Evolutionary conservation across 495 filamentous ascomycete genomes (phyloP), one percentile per base, ranked within the genome.

Genomic region (Massariosphaeria phaeospora): DNA sequence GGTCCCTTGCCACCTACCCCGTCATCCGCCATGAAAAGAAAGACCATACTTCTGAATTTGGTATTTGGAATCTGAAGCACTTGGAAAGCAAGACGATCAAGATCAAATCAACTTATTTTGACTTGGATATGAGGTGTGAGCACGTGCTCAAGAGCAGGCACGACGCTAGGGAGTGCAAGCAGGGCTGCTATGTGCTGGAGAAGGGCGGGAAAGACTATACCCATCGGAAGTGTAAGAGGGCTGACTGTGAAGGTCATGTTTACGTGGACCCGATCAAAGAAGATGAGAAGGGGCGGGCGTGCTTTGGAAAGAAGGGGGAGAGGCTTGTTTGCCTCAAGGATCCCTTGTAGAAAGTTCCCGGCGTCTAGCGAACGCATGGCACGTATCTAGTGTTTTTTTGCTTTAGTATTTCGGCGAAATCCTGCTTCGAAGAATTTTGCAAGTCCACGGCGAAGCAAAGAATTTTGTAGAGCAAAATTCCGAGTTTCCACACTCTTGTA

Each of bases 281-380:
- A 18, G n/a, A 36, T 34, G 31, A 48, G 8, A 11, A 35, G 13
- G 45, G 45, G 29, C 6, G 15, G 13, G 18, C 2, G 8, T 48
- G 45, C 27, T 48, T 48, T 48, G 45, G 45, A 31, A 34, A 36
- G 45, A 48, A 34, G 26, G 45, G 45, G 6, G 45, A 48, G 45
- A 48, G 45, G 17, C 9, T 48, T 2, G 45, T 48, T 9, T 45
- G 41, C 27, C 23, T 40, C 20, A 18, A 40, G 36, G 15, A 18
- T 10, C 9, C 9, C 9, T 9, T 34, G 30, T 34, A 34, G 30
- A 34, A n/a, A 34, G n/a, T n/a, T n/a, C n/a, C n/a, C n/a, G n/a
- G n/a, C n/a, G n/a, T n/a, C n/a, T n/a, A n/a, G n/a, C n/a, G n/a
- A n/a, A n/a, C n/a, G n/a, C n/a, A n/a, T n/a, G n/a, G n/a, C n/a